phyloP scores from a whole-genome alignment of 2,329 filamentous ascomycete species.

The Fusarium tupiense region DNA sequence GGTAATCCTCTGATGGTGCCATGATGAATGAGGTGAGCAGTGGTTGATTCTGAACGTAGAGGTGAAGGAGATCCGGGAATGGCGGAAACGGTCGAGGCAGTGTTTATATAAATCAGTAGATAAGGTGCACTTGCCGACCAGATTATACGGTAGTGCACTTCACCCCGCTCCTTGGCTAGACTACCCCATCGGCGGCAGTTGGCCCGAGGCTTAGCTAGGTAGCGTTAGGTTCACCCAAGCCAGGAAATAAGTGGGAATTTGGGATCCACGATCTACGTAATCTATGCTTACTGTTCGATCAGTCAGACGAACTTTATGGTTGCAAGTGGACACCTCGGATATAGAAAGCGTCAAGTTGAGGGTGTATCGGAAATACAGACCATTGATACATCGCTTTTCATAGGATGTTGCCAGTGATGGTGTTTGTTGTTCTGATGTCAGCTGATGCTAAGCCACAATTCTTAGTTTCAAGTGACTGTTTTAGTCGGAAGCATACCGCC shows the following conservation, averaged over 20 bases:
- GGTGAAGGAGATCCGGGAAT: background rate
- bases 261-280: background rate
- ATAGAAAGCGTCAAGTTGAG: background rate
- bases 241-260: background rate
- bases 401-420: background rate
- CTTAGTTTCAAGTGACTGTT: background rate
- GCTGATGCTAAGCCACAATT: background rate
- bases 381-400: background rate
- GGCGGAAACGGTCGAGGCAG: background rate
- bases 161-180: background rate
- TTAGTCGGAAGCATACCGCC: background rate
- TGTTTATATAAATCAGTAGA: background rate
- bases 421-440: background rate
- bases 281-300: slow-evolving; percentile 19
- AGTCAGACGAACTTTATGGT: slow-evolving; percentile 12
- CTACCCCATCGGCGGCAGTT: background rate
- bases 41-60: background rate
- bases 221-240: background rate
- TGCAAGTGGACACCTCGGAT: background rate
- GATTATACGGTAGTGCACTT: background rate
- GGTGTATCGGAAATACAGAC: background rate
- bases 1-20: slow-evolving; percentile 50
- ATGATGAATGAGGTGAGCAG: background rate
- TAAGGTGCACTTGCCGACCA: background rate
- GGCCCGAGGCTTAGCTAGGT: background rate